These are phyloP conservation scores for Lachancea sp. DNA, from an alignment of 805 yeast genomes.

Conservation along the genomic window DNA sequence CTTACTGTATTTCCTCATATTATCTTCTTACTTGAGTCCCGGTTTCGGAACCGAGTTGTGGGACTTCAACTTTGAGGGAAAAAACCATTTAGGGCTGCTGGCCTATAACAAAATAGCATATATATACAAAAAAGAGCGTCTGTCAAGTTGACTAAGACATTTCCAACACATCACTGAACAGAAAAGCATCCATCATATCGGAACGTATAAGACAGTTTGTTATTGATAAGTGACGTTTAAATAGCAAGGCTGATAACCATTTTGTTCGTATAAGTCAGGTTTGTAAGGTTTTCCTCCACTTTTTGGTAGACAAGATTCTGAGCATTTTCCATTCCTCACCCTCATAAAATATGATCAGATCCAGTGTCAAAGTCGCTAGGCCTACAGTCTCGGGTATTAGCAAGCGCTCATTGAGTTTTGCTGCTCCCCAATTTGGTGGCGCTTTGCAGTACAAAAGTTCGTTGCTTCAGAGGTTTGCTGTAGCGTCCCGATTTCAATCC, in stretches of 20 bases:
- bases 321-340: too few species aligned
- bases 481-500: conserved; percentile 19
- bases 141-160: background rate
- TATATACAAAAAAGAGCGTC: background rate
- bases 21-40: background rate
- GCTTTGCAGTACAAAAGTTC: conserved; percentile 1
- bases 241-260: too few species aligned
- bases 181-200: too few species aligned
- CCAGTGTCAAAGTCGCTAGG: conserved; percentile 5
- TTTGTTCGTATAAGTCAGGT: background rate
- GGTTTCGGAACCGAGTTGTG: background rate
- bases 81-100: background rate
- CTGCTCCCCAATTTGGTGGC: conserved; percentile 4
- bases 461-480: background rate
- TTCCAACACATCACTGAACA: too few species aligned
- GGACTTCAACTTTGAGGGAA: background rate
- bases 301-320: too few species aligned
- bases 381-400: conserved; percentile 2
- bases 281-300: background rate
- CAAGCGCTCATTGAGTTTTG: conserved; percentile 3
- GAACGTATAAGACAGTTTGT: too few species aligned
- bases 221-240: too few species aligned
- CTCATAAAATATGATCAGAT: conserved; percentile 4
- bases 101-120: background rate
- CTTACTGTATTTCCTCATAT: background rate